These are phyloP conservation scores for Seiridium unicorne DNA, from an alignment of 2,329 filamentous ascomycete genomes.

Conservation along the genomic window DNA sequence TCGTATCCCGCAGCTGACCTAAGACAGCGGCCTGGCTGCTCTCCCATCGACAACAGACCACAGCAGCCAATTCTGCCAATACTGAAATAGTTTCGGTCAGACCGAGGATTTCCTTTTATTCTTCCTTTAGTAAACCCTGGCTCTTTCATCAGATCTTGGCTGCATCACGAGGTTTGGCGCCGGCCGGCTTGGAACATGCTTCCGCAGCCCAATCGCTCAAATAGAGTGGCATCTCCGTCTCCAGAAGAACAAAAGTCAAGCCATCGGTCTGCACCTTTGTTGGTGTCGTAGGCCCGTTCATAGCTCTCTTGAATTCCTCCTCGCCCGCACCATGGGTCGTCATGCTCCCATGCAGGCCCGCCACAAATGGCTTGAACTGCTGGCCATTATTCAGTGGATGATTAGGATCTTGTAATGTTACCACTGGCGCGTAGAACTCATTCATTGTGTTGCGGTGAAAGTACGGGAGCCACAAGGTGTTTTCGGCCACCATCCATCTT, in stretches of 20 bases:
- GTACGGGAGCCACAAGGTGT: slow-evolving; percentile 71
- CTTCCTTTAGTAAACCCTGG: not conserved
- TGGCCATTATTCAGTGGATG: slow-evolving; percentile 45
- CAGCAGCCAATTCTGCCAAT: not conserved
- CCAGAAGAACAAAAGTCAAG: not conserved
- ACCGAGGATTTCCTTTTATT: not conserved
- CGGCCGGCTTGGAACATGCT: not conserved
- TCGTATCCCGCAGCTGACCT: not conserved
- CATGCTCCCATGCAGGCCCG: slow-evolving; percentile 68
- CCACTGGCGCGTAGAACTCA: slow-evolving; percentile 63
- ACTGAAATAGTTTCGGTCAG: too few relatives aligned
- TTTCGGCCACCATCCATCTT: slow-evolving; percentile 66
- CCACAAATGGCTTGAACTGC: slow-evolving; percentile 56
- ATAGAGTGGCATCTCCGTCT: slow-evolving; percentile 2
- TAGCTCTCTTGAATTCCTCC: slow-evolving; percentile 1
- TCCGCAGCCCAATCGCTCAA: slow-evolving; percentile 6
- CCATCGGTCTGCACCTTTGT: slow-evolving; percentile 1
- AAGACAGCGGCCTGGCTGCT: not conserved
- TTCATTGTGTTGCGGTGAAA: slow-evolving; percentile 70
- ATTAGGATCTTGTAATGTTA: slow-evolving; percentile 57
- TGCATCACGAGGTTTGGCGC: not conserved
- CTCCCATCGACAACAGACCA: not conserved
- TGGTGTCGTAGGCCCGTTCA: not conserved
- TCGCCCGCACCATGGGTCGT: slow-evolving; percentile 52
- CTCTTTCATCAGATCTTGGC: not conserved